These are phyloP conservation scores for Entomortierella lignicola DNA, from an alignment of 192 early-diverging fungal genomes.

Conservation along the genomic window DNA sequence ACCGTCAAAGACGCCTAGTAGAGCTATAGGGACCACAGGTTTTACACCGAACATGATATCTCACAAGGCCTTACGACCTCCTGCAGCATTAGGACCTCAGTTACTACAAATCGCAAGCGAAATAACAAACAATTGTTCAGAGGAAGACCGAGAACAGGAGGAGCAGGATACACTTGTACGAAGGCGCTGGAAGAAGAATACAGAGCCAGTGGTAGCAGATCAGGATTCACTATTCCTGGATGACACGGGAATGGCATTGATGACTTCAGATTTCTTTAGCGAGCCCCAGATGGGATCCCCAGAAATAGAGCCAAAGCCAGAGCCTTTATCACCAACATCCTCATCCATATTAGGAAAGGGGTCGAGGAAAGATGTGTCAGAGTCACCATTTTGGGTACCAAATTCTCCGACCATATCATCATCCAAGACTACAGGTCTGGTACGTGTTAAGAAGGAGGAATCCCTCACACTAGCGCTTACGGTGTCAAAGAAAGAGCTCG, in stretches of 20 bases:
- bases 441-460: background rate
- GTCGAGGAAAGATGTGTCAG: background rate
- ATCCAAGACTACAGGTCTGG: background rate
- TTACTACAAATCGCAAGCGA: constrained; percentile 4
- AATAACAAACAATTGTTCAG: background rate
- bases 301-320: background rate
- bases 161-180: background rate
- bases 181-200: background rate
- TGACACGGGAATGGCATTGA: no score
- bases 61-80: background rate
- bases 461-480: background rate
- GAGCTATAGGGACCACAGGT: background rate
- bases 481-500: background rate
- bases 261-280: no score
- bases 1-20: background rate
- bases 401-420: background rate
- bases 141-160: background rate
- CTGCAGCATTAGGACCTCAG: constrained; percentile 2
- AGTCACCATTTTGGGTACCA: background rate
- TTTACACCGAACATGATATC: background rate
- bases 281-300: background rate
- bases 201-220: no score
- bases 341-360: background rate
- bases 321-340: background rate
- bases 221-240: no score